Conservation (phyloP, 768 basidiomycete species). For the Auricularia sp. region DNA sequence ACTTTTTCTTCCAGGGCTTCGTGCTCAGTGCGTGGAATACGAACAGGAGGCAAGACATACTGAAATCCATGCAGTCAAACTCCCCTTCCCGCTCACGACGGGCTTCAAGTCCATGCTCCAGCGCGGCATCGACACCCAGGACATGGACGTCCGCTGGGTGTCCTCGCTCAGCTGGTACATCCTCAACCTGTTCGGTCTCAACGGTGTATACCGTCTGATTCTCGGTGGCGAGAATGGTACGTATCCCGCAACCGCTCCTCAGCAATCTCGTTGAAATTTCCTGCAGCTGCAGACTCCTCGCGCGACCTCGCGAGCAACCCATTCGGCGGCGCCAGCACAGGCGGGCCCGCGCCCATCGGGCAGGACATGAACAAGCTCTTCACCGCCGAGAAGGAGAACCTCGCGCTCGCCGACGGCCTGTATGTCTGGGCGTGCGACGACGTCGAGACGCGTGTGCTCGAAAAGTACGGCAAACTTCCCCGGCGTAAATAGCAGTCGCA, state of each 20-base stretch:
- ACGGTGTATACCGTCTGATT: slow-evolving; percentile 88
- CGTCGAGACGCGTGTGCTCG: slow-evolving; percentile 67
- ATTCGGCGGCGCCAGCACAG: slow-evolving; percentile 40
- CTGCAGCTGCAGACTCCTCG: slow-evolving; percentile 65
- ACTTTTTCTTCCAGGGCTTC: slow-evolving; percentile 98
- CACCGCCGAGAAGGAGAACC: slow-evolving; percentile 84
- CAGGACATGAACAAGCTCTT: slow-evolving; percentile 88
- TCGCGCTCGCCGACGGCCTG: slow-evolving; percentile 80
- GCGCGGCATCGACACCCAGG: slow-evolving; percentile 85
- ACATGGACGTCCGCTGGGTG: slow-evolving; percentile 99
- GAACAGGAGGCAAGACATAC: slow-evolving; percentile 7
- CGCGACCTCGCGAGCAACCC: slow-evolving; percentile 59
- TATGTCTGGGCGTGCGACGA: slow-evolving; percentile 78
- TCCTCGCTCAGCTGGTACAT: slow-evolving; percentile 99
- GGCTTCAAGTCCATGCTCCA: slow-evolving; percentile 99
- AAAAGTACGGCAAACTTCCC: slow-evolving; percentile 57
- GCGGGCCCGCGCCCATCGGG: slow-evolving; percentile 41
- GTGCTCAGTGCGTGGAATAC: slow-evolving; percentile 69
- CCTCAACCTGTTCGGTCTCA: slow-evolving; percentile 95
- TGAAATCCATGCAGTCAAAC: slow-evolving; percentile 52
- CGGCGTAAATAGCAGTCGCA: neutral
- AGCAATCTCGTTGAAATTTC: slow-evolving; percentile 7
- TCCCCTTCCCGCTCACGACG: slow-evolving; percentile 92
- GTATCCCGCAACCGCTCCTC: slow-evolving; percentile 18
- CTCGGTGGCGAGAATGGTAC: slow-evolving; percentile 83